Percentiles rank a stretch among this genome's conserved stretches.
Evolutionary conservation across 2,329 filamentous ascomycete species (phyloP).

Genomic region (Hypoxylon sp.): DNA sequence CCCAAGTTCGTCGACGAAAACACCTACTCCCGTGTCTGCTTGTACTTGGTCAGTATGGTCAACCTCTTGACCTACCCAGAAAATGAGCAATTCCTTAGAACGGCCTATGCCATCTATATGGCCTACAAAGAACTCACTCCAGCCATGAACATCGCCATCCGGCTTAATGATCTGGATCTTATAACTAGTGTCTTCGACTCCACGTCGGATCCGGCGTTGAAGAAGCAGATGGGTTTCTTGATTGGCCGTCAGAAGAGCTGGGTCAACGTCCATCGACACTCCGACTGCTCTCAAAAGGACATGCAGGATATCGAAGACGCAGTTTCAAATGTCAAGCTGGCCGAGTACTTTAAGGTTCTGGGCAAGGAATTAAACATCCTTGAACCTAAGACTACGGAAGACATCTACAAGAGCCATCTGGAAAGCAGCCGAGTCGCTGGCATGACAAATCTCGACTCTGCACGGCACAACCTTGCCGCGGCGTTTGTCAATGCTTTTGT

Average conservation of each 20-base stretch:
- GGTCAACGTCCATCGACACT: slow-evolving; percentile 75
- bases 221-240: slow-evolving; percentile 95
- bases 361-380: slow-evolving; percentile 97
- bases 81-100: slow-evolving; percentile 94
- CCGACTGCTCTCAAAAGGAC: slow-evolving; percentile 73
- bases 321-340: slow-evolving; percentile 87
- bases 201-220: slow-evolving; percentile 83
- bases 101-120: slow-evolving; percentile 94
- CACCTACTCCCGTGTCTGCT: slow-evolving; percentile 91
- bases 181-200: slow-evolving; percentile 87
- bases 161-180: slow-evolving; percentile 87
- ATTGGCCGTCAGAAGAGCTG: slow-evolving; percentile 92
- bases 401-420: slow-evolving; percentile 99
- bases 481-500: slow-evolving; percentile 98
- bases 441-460: slow-evolving; percentile 94
- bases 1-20: slow-evolving; percentile 92
- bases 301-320: slow-evolving; percentile 84
- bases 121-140: slow-evolving; percentile 93
- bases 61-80: slow-evolving; percentile 97
- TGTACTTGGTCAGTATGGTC: slow-evolving; percentile 99
- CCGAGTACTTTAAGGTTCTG: slow-evolving; percentile 93
- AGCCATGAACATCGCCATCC: slow-evolving; percentile 93
- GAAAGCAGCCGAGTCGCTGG: slow-evolving; percentile 95
- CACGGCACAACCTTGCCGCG: slow-evolving; percentile 93
- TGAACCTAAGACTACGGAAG: slow-evolving; percentile 96